phyloP scores from a whole-genome alignment of 805 yeast species.

The Saccharomycopsis malanga region DNA sequence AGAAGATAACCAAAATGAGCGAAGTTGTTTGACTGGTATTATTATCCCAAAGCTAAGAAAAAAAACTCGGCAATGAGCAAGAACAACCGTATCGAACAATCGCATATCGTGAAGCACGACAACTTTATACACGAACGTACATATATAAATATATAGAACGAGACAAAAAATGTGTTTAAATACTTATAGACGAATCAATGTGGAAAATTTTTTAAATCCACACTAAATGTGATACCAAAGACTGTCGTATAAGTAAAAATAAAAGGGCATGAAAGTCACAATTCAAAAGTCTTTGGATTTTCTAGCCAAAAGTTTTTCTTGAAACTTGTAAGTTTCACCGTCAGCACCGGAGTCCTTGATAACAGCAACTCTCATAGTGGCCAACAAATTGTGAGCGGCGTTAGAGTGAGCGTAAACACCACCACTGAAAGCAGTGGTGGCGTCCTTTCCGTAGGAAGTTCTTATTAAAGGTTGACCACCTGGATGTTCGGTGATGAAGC shows the following conservation, averaged over 20 bases:
- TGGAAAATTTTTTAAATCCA: not conserved
- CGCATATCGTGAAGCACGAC: too few species aligned
- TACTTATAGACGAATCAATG: not conserved
- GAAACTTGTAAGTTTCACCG: conserved; percentile 46
- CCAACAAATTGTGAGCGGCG: conserved; percentile 78
- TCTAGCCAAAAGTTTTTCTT: conserved; percentile 37
- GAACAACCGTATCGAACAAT: too few species aligned
- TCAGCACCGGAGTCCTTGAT: conserved; percentile 59
- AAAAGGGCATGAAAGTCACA: not conserved
- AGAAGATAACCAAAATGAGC: not conserved
- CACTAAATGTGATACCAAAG: not conserved
- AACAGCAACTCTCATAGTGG: conserved; percentile 77
- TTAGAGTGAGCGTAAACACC: conserved; percentile 81
- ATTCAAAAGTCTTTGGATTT: conserved; percentile 26
- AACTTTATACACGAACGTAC: not conserved
- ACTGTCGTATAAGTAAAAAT: not conserved
- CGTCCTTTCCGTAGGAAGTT: conserved; percentile 74
- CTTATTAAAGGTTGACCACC: conserved; percentile 73
- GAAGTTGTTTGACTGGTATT: not conserved
- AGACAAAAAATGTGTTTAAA: not conserved
- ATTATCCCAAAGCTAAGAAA: not conserved
- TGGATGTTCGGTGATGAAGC: conserved; percentile 69
- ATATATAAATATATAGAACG: not conserved
- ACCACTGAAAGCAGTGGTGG: conserved; percentile 78
- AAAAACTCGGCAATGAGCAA: not conserved